A percentile compares a stretch with the other conserved stretches of the same genome.
These are phyloP conservation scores for Leucocoprinus leucothites DNA, from an alignment of 768 basidiomycete species.

Conservation along the genomic window DNA sequence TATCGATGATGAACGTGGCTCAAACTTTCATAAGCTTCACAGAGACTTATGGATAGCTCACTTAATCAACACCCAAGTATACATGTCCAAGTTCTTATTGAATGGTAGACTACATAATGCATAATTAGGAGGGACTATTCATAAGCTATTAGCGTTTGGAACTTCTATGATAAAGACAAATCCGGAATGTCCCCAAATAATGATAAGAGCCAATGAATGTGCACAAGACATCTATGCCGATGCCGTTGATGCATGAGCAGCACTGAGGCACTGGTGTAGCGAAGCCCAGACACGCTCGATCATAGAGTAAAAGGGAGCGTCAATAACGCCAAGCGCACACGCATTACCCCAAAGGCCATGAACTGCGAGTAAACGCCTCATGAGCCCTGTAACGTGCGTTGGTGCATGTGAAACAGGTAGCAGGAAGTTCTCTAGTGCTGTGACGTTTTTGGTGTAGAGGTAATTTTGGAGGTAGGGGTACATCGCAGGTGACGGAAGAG, in stretches of 20 bases:
- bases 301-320: slow-evolving; percentile 58
- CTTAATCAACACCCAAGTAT: too few species aligned
- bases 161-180: slow-evolving; percentile 7
- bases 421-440: slow-evolving; percentile 48
- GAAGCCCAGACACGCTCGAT: slow-evolving; percentile 55
- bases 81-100: too few species aligned
- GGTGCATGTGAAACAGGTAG: slow-evolving; percentile 30
- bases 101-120: not conserved
- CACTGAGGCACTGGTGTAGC: slow-evolving; percentile 37
- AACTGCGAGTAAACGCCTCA: slow-evolving; percentile 40
- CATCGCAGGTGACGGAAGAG: slow-evolving; percentile 58
- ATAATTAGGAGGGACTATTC: too few species aligned
- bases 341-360: slow-evolving; percentile 74
- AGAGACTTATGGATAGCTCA: too few species aligned
- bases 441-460: slow-evolving; percentile 61
- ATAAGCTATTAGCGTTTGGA: slow-evolving; percentile 3
- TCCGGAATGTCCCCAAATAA: not conserved
- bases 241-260: not conserved
- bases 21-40: too few species aligned
- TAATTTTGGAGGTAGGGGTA: slow-evolving; percentile 60
- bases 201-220: not conserved
- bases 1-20: too few species aligned
- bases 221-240: not conserved
- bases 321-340: slow-evolving; percentile 64
- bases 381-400: slow-evolving; percentile 30